Evolutionary conservation across 257 asterid genomes (phyloP), one percentile per base, ranked within the genome.

Genomic region (Solanum pimpinellifolium): DNA sequence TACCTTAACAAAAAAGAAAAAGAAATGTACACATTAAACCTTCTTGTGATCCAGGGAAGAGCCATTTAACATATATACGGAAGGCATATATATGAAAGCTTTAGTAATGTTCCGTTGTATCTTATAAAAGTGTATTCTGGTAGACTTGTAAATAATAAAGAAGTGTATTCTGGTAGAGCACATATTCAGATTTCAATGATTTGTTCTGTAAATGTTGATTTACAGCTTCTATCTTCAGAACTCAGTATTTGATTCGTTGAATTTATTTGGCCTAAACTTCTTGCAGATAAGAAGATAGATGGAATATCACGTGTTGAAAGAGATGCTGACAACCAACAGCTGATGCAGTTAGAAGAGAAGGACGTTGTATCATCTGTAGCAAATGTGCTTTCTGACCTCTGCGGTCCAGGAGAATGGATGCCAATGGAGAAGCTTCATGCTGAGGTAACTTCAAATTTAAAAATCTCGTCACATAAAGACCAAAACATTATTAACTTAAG

Each of bases 371-470:
- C 98, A 85, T 95, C 98, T 37, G 99, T 97, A 49, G 99, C 99
- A 5, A 95, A 93, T 21, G 95, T 95, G 78, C 90, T 97, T 82
- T 97, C 99, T 73, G 99, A 95, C 90, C 90, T 93, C 83, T 97
- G 99, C 68, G 98, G 99, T 83, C 99, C 98, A 66, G 99, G 99
- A 82, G 99, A 97, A 70, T 97, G 98, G 98, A 95, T 97, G 99
- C 91, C 98, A 21, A 94, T 95, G 98, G 98, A 95, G 90, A 94
- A 92, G 81, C 99, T 97, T 87, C 99, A 97, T 72, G 70, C 94
- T 6, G 95, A 95, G 98, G 99, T 95, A 80, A 80, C 68, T 47
- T 29, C 85, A 47, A 80, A 9, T 16, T 47, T 29, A 80, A 47
- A 29, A 10, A 46, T 78, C 42, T 78, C n/a, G 42, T 78, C 66